Conservation (phyloP, 441 rosid species). For the Bruguiera hainesii region DNA sequence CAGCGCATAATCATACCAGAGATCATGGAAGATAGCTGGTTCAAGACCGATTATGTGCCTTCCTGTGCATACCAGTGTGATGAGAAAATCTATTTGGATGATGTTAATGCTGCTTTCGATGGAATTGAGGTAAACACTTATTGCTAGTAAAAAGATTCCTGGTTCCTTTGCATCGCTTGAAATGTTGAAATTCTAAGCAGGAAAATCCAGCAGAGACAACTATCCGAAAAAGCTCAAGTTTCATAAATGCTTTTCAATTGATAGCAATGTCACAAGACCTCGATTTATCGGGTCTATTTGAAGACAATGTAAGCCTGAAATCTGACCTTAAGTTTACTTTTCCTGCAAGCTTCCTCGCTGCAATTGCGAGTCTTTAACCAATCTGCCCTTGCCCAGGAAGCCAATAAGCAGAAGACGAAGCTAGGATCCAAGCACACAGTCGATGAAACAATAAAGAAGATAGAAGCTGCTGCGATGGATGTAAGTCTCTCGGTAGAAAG, state of each 20-base stretch:
- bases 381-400: slow-evolving; percentile 42
- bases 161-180: neutral
- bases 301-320: slow-evolving; percentile 55
- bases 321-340: slow-evolving; percentile 8
- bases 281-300: slow-evolving; percentile 86
- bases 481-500: slow-evolving; percentile 64
- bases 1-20: slow-evolving; percentile 70
- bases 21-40: slow-evolving; percentile 72
- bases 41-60: slow-evolving; percentile 55
- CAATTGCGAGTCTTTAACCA: slow-evolving; percentile 3
- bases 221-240: slow-evolving; percentile 51
- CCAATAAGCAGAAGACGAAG: slow-evolving; percentile 55
- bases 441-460: slow-evolving; percentile 71
- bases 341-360: slow-evolving; percentile 1
- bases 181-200: slow-evolving; percentile 38
- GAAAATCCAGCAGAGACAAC: slow-evolving; percentile 41
- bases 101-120: slow-evolving; percentile 56
- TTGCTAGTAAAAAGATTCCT: neutral
- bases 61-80: slow-evolving; percentile 40
- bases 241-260: slow-evolving; percentile 86
- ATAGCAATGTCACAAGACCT: slow-evolving; percentile 93
- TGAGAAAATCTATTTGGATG: slow-evolving; percentile 43
- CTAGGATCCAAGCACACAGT: slow-evolving; percentile 70
- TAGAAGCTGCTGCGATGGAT: slow-evolving; percentile 79
- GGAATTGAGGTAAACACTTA: slow-evolving; percentile 48